phyloP scores from a whole-genome alignment of 176 grass and related monocot genomes.

The Neostapfia colusana region DNA sequence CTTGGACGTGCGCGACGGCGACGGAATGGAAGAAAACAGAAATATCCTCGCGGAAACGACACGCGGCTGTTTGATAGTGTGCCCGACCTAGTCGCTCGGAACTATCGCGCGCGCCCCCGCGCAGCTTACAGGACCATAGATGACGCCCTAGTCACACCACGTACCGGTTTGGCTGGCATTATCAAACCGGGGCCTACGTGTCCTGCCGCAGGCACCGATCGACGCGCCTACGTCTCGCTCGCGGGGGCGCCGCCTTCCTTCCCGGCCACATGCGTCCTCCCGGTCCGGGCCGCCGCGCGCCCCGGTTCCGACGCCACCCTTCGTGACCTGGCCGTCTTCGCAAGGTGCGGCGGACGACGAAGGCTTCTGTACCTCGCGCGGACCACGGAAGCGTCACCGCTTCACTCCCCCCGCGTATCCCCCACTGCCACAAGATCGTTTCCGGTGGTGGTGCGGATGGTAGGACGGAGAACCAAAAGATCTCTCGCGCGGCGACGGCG shows the following conservation, averaged over 20 bases:
- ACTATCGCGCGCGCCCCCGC: no score
- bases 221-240: neutral
- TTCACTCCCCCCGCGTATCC: no score
- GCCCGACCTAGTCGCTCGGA: no score
- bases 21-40: neutral
- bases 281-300: neutral
- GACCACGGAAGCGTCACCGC: no score
- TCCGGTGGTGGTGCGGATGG: neutral
- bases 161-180: neutral
- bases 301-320: no score
- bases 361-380: no score
- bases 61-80: neutral
- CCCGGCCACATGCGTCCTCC: slow-evolving; percentile 8
- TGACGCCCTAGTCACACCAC: no score
- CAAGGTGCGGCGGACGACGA: no score
- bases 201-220: neutral
- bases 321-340: no score
- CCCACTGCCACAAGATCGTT: slow-evolving; percentile 7
- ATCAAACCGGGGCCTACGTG: slow-evolving; percentile 2
- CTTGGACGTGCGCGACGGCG: no score
- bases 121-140: no score
- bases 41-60: neutral
- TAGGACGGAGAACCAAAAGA: neutral
- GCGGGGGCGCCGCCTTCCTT: no score
- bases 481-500: neutral